Conservation (phyloP, 768 basidiomycete genomes). For the Naganishia antarctica region DNA sequence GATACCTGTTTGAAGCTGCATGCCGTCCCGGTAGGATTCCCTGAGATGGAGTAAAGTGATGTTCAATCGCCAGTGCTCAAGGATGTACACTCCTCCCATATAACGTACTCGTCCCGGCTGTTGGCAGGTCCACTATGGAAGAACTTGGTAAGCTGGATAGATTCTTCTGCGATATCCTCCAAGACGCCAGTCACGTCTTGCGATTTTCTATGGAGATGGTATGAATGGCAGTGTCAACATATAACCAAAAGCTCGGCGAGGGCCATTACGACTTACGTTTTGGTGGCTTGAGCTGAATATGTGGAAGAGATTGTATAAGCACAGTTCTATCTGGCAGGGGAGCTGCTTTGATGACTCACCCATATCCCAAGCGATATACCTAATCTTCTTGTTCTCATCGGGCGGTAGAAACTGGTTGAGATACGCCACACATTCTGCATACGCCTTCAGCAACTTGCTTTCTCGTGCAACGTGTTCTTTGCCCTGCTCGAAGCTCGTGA, state of each 20-base stretch:
- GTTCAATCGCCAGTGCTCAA: no score
- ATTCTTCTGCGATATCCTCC: conserved; percentile 90
- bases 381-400: conserved; percentile 69
- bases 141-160: conserved; percentile 82
- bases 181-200: conserved; percentile 93
- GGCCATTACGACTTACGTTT: neutral
- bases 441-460: conserved; percentile 81
- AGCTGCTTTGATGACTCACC: conserved; percentile 41
- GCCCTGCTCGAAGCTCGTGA: conserved; percentile 29
- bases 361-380: conserved; percentile 96
- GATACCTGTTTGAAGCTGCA: conserved; percentile 83
- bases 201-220: conserved; percentile 65
- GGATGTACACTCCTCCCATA: neutral
- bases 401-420: conserved; percentile 88
- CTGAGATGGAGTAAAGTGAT: neutral
- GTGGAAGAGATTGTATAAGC: conserved; percentile 51
- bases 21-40: conserved; percentile 9
- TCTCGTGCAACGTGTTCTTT: conserved; percentile 63
- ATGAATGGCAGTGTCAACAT: conserved; percentile 6
- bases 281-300: conserved; percentile 22
- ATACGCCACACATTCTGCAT: conserved; percentile 83
- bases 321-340: conserved; percentile 51
- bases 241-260: neutral
- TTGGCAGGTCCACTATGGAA: conserved; percentile 71
- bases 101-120: conserved; percentile 2